Evolutionary conservation across 257 asterid genomes (phyloP).

Genomic region (Solanum arcanum): DNA sequence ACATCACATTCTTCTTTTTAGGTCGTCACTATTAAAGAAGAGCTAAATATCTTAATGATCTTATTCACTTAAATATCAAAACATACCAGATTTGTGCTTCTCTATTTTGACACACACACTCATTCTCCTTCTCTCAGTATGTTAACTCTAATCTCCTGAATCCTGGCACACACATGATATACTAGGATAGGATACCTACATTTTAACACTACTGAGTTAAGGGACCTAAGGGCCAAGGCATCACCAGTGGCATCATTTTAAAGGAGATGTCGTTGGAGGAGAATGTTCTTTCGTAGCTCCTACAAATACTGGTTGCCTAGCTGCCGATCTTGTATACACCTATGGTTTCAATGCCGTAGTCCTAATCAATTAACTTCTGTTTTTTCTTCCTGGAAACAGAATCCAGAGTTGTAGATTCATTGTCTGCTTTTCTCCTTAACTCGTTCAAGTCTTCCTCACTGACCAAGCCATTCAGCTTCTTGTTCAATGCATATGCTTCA

Average conservation of each 20-base stretch:
- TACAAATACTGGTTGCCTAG: not conserved
- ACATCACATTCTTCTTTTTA: not conserved
- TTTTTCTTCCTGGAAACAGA: conserved; percentile 47
- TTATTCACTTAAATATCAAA: not conserved
- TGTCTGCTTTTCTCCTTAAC: conserved; percentile 46
- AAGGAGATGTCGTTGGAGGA: not conserved
- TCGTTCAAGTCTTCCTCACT: conserved; percentile 40
- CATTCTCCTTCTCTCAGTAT: not conserved
- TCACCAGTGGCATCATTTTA: not conserved
- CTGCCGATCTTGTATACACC: not conserved
- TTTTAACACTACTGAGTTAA: not conserved
- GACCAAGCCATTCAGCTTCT: conserved; percentile 52
- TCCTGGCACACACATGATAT: not conserved
- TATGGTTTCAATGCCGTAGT: not conserved
- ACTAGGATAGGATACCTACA: not conserved
- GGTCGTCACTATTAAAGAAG: not conserved
- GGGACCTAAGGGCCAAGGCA: not conserved
- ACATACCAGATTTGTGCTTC: not conserved
- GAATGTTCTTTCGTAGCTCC: not conserved
- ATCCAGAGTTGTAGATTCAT: conserved; percentile 21
- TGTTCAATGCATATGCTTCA: conserved; percentile 86
- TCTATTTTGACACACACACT: not conserved
- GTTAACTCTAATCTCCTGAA: not conserved
- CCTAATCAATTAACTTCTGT: conserved; percentile 31
- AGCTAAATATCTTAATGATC: not conserved